Percentiles rank a stretch among this genome's conserved stretches.
Evolutionary conservation across 495 filamentous ascomycete species (phyloP).

Genomic region (Chaetomium tenue): DNA sequence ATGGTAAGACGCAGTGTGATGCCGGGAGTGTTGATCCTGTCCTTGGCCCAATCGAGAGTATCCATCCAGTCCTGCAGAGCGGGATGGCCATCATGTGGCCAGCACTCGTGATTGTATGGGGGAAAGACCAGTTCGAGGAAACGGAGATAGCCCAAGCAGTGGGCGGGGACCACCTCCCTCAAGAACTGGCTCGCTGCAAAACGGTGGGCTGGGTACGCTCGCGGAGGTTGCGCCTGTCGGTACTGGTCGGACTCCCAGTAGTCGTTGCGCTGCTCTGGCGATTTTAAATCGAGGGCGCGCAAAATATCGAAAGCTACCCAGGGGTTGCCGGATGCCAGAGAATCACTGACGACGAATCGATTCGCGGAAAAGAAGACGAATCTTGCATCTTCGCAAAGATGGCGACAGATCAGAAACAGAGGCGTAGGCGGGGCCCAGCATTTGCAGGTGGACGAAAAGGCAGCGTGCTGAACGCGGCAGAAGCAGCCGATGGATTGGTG

Average conservation of each 20-base stretch:
- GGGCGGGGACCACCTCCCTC: constrained; percentile 4
- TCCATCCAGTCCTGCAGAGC: constrained; percentile 5
- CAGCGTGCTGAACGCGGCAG: constrained; percentile 8
- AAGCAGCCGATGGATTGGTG: constrained; percentile 14
- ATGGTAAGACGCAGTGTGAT: constrained; percentile 4
- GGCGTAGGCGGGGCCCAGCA: constrained; percentile 14
- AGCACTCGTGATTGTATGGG: neutral
- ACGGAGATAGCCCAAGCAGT: constrained; percentile 9
- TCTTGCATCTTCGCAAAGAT: neutral
- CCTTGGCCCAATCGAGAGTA: neutral
- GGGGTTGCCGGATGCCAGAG: too few species aligned
- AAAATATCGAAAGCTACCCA: too few species aligned
- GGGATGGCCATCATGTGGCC: constrained; percentile 7
- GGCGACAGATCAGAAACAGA: constrained; percentile 9
- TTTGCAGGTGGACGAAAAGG: constrained; percentile 1
- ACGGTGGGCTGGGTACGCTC: constrained; percentile 4
- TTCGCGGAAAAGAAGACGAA: constrained; percentile 1
- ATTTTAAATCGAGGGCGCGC: too few species aligned
- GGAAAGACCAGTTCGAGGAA: constrained; percentile 10
- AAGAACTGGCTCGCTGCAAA: constrained; percentile 12
- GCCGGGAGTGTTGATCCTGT: neutral
- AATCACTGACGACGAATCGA: constrained; percentile 6
- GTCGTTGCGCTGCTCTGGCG: too few species aligned
- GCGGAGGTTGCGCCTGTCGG: neutral
- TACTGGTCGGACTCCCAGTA: too few species aligned